phyloP scores from a whole-genome alignment of 1,139 yeast species.

The Sugiyamaella neomexicana region DNA sequence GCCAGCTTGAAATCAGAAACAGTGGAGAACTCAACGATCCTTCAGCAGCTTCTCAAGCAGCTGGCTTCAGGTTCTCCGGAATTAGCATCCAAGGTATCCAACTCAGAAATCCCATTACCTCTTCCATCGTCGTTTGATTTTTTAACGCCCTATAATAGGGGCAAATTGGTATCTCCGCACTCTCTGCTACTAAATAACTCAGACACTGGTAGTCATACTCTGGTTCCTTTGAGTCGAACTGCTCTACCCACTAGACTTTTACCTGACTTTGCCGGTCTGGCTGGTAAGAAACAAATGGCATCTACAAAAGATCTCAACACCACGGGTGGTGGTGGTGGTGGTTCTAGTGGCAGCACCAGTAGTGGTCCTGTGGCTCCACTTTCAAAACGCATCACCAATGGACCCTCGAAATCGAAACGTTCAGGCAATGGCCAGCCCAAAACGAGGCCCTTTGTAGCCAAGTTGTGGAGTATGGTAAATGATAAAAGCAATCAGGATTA shows the following conservation, averaged over 20 bases:
- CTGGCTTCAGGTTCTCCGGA: conserved; percentile 17
- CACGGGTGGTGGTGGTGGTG: not conserved
- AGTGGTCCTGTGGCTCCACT: conserved; percentile 19
- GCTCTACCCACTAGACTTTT: conserved; percentile 12
- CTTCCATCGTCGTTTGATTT: conserved; percentile 9
- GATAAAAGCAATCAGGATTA: conserved; percentile 66
- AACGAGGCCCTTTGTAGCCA: conserved; percentile 79
- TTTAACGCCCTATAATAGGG: conserved; percentile 5
- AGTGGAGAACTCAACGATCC: conserved; percentile 16
- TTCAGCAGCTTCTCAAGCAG: conserved; percentile 22
- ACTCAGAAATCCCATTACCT: conserved; percentile 4
- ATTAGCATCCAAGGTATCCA: conserved; percentile 11
- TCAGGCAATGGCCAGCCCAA: conserved; percentile 40
- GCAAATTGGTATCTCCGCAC: conserved; percentile 7
- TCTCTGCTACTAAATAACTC: conserved; percentile 3
- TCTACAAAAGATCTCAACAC: not conserved
- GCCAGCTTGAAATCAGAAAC: not conserved
- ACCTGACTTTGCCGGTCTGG: not conserved
- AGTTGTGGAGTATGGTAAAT: conserved; percentile 93
- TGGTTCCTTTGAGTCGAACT: conserved; percentile 17
- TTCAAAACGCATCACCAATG: conserved; percentile 25
- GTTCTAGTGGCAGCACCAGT: not conserved
- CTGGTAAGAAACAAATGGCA: not conserved
- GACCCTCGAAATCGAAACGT: conserved; percentile 28
- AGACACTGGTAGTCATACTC: not conserved